phyloP scores from a whole-genome alignment of 73 alveolate genomes.

The Paramecium octaurelia region DNA sequence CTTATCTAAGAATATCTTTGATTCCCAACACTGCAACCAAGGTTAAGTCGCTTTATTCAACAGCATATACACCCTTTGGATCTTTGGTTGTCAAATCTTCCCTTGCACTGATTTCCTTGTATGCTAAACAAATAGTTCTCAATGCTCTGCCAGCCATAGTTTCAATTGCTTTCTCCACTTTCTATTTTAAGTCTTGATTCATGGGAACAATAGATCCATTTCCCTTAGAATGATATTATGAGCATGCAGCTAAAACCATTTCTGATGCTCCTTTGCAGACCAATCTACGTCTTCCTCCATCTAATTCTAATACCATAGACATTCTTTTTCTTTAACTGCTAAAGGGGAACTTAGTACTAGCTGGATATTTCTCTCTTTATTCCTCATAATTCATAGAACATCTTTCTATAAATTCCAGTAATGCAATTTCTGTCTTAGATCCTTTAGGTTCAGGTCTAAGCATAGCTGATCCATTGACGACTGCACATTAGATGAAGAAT shows the following conservation, averaged over 20 bases:
- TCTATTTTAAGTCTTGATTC: conserved; percentile 47
- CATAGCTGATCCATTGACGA: conserved; percentile 54
- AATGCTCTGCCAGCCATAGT: conserved; percentile 74
- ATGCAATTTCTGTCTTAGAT: conserved; percentile 74
- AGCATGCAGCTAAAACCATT: conserved; percentile 69
- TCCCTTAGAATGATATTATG: conserved; percentile 63
- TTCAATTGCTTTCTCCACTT: conserved; percentile 68
- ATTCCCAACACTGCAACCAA: conserved; percentile 81
- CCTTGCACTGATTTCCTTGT: conserved; percentile 61
- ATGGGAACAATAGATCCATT: conserved; percentile 55
- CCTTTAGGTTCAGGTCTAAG: conserved; percentile 69
- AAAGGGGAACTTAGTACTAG: conserved; percentile 70
- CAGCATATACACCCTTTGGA: conserved; percentile 60
- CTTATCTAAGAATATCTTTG: conserved; percentile 76
- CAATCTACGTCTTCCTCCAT: conserved; percentile 67
- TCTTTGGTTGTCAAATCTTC: conserved; percentile 70
- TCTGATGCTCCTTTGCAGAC: conserved; percentile 85
- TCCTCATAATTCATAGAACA: conserved; percentile 31
- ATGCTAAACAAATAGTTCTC: conserved; percentile 73
- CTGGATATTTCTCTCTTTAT: conserved; percentile 9
- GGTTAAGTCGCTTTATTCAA: conserved; percentile 70
- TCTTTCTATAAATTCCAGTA: conserved; percentile 55
- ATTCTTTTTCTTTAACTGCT: conserved; percentile 78
- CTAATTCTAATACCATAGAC: conserved; percentile 67
- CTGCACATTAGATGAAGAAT: conserved; percentile 23